Percentiles rank a stretch among this genome's conserved stretches.
Conservation (phyloP, 2,329 filamentous ascomycete species). For the Sphaerulina vaccinii region DNA sequence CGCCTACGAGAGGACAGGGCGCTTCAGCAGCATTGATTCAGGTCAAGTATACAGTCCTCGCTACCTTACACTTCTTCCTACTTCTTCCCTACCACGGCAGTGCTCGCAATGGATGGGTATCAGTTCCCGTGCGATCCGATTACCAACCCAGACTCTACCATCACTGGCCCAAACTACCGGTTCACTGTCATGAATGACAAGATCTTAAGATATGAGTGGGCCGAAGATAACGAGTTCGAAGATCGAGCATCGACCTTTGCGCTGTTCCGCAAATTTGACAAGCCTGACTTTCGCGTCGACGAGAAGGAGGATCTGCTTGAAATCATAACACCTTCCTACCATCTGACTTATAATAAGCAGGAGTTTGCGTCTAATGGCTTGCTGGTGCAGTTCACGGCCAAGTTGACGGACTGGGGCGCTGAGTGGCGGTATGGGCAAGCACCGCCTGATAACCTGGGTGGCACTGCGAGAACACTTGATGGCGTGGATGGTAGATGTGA, state of each 20-base stretch:
- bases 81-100: too few relatives aligned
- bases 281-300: constrained; percentile 50
- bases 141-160: background rate
- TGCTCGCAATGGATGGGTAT: background rate
- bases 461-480: constrained; percentile 57
- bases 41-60: too few relatives aligned
- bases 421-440: constrained; percentile 56
- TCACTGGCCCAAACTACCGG: constrained; percentile 47
- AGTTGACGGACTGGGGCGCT: constrained; percentile 37
- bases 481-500: constrained; percentile 51
- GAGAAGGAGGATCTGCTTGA: constrained; percentile 51
- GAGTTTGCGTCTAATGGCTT: constrained; percentile 55
- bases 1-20: too few relatives aligned
- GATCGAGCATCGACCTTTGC: constrained; percentile 63
- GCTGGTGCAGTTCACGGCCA: constrained; percentile 45
- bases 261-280: constrained; percentile 52
- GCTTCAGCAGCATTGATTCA: too few relatives aligned
- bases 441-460: constrained; percentile 44
- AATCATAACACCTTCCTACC: constrained; percentile 57
- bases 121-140: background rate
- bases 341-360: constrained; percentile 59
- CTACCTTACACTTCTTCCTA: too few relatives aligned
- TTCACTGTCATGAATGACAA: constrained; percentile 60
- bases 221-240: constrained; percentile 59
- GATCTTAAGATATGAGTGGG: constrained; percentile 62